Evolutionary conservation across 495 filamentous ascomycete genomes (phyloP).

Genomic region (Aspergillus avenaceus): DNA sequence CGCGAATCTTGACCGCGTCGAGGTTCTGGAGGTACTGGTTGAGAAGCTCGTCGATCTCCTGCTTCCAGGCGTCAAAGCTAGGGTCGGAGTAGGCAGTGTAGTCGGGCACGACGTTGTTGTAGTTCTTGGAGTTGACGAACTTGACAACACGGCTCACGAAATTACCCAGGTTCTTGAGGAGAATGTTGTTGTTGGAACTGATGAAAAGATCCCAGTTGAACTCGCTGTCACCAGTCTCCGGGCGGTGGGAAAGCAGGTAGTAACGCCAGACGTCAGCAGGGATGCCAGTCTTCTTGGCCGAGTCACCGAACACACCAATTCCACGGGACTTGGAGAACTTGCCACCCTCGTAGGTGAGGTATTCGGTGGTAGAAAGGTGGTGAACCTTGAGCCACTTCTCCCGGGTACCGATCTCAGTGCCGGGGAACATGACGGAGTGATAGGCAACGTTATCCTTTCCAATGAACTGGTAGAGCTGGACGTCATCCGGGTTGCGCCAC

Average conservation of each 20-base stretch:
- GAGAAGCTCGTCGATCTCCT: slow-evolving; percentile 58
- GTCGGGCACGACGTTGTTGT: slow-evolving; percentile 4
- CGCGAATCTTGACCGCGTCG: slow-evolving; percentile 70
- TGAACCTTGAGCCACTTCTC: slow-evolving; percentile 90
- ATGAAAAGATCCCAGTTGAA: slow-evolving; percentile 88
- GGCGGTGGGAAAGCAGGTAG: slow-evolving; percentile 83
- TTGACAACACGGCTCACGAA: slow-evolving; percentile 93
- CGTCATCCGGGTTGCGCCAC: slow-evolving; percentile 89
- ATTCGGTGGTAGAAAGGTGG: slow-evolving; percentile 87
- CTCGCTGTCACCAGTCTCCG: slow-evolving; percentile 84
- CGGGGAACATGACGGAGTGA: slow-evolving; percentile 90
- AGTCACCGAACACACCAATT: slow-evolving; percentile 87
- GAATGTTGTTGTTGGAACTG: slow-evolving; percentile 81
- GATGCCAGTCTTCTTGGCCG: slow-evolving; percentile 84
- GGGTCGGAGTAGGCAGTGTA: slow-evolving; percentile 2
- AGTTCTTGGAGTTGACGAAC: slow-evolving; percentile 49
- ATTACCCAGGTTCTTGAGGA: slow-evolving; percentile 89
- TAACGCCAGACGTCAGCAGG: slow-evolving; percentile 87
- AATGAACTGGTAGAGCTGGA: slow-evolving; percentile 94
- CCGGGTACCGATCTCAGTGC: slow-evolving; percentile 74
- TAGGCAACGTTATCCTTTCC: slow-evolving; percentile 97
- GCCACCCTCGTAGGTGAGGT: slow-evolving; percentile 91
- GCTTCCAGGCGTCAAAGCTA: slow-evolving; percentile 37
- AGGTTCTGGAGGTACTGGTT: slow-evolving; percentile 68
- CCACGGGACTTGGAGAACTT: slow-evolving; percentile 94